Evolutionary conservation across 1,284 basidiomycete species (phyloP), one percentile per base, ranked within the genome.

Genomic region (Ustilago xerochloae): DNA sequence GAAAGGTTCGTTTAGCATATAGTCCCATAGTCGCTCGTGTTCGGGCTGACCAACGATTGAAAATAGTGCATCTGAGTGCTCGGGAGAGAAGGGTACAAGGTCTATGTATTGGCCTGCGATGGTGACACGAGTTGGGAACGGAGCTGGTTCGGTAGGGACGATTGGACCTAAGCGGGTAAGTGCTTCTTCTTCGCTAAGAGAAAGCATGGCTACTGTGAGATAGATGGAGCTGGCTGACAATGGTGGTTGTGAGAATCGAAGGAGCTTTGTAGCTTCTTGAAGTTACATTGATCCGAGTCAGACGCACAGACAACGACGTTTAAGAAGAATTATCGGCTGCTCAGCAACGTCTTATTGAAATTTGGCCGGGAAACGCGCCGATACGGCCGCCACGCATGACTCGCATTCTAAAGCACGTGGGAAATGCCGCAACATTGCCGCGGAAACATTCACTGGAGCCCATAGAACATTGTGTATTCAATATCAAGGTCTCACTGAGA

Each of bases 21-120:
- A 73, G 33, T 73, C 64, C 63, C 64, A 73, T 22, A 63, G 33
- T 22, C 60, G 45, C 43, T 67, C 64, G 52, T 73, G 63, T 36
- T 73, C 63, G 29, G 63, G 49, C 24, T 56, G 55, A 1, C 24
- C 69, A 0, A 63, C 28, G 22, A 73, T 29, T 2, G 52, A 39
- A 39, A 60, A 73, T 13, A 73, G 57, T 29, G 39, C 52, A 18
- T 73, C 69, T 4, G 45, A 22, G 30, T 73, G 69, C 1, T 43
- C 52, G 26, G 35, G 6, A 0, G 22, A 4, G n/a, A 67, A 24
- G 6, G 69, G 69, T 0, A 67, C 63, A 6, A 73, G 69, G 20
- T 73, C 69, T 36, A 73, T 35, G 43, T 73, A 73, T 29, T 52
- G 51, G 2, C 69, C 69, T 3, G 47, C 30, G n/a, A 73, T 55